These are phyloP conservation scores for Candida orba DNA, from an alignment of 805 yeast genomes.

Conservation along the genomic window DNA sequence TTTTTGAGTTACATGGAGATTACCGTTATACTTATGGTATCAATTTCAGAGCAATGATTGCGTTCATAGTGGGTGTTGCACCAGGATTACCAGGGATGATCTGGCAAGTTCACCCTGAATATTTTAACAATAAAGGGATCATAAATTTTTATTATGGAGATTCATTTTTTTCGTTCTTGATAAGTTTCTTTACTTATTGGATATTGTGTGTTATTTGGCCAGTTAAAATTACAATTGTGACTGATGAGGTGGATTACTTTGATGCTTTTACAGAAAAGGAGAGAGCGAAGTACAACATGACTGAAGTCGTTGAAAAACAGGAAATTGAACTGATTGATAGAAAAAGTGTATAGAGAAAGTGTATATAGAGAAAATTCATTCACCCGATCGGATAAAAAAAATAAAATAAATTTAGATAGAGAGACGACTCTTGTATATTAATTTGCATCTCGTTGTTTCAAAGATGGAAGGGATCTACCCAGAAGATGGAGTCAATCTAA, in stretches of 20 bases:
- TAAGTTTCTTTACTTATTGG: constrained; percentile 33
- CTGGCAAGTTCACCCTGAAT: constrained; percentile 27
- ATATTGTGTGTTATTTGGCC: constrained; percentile 31
- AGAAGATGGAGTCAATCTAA: constrained; percentile 14
- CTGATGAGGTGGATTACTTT: constrained; percentile 35
- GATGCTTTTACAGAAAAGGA: constrained; percentile 32
- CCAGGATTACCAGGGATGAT: constrained; percentile 46
- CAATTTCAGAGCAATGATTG: constrained; percentile 34
- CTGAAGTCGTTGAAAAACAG: no score
- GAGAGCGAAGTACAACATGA: constrained; percentile 8
- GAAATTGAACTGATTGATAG: no score
- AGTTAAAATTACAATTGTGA: constrained; percentile 24
- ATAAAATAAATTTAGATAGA: not conserved
- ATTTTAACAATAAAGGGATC: constrained; percentile 29
- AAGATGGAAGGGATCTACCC: constrained; percentile 2
- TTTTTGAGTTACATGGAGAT: constrained; percentile 24
- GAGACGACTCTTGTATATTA: not conserved
- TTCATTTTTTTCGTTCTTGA: constrained; percentile 34
- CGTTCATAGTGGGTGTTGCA: constrained; percentile 34
- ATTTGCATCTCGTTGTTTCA: not conserved
- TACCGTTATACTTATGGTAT: constrained; percentile 34
- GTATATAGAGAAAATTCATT: not conserved
- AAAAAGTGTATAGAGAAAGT: not conserved
- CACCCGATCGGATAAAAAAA: not conserved
- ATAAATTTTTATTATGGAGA: constrained; percentile 37